Evolutionary conservation across 2,329 filamentous ascomycete species (phyloP), one percentile per base, ranked within the genome.

Genomic region (Clarireedia monteithiana): DNA sequence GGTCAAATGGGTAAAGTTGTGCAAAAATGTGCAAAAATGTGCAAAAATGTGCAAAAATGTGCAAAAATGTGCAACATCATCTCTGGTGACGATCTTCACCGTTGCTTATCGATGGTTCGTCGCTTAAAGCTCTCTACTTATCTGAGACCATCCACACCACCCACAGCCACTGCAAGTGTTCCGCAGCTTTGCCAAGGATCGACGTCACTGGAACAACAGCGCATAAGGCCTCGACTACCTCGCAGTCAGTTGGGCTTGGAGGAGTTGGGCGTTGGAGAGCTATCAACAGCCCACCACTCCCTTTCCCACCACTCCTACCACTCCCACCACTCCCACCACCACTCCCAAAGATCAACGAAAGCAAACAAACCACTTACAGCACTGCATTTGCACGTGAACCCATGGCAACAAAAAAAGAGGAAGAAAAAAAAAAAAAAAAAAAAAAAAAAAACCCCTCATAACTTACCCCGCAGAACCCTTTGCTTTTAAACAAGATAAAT

Each of bases 401-500:
- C n/a, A 40, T 40, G 38, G 38, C 38, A 40, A 6, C 9, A 24
- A 15, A 49, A 17, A n/a, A 12, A n/a, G 34, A 49, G 36, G 34
- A 38, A 48, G 36, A 34, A 34, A 20, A 20, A 20, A 20, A 20
- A 20, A 20, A 20, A 20, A 20, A 20, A 20, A 20, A 20, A 20
- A 20, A 20, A 20, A 20, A 20, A 20, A 20, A 20, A 20, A 20
- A 20, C 20, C 20, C 20, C 20, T 20, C 20, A 20, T 20, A 20
- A 49, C 17, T 49, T n/a, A 49, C 47, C 47, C 47, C 47, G 47
- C 47, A 49, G 47, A 36, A 49, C 36, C n/a, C 38, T 49, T 23
- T 5, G 14, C 17, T 17, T 38, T 36, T 10, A 24, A 46, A 46
- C 20, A 6, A 24, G 14, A 46, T 15, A 24, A 46, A 46, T 24